Evolutionary conservation across 1,284 basidiomycete genomes (phyloP), one percentile per base, ranked within the genome.

Genomic region (Moesziomyces globuligerus): DNA sequence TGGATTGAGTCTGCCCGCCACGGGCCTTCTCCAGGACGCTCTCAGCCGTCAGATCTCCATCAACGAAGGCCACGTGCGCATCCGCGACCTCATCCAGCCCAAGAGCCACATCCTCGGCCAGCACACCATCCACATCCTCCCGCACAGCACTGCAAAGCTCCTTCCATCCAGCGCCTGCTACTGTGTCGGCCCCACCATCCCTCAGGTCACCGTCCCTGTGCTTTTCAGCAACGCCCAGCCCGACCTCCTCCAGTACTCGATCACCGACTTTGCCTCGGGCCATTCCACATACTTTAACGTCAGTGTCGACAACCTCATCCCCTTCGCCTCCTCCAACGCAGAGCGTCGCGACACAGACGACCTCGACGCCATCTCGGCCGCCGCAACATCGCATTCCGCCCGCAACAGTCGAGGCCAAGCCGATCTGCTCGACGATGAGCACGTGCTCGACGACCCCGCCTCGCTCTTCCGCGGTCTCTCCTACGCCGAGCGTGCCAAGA

Each of bases 211-310:
- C 46, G 83, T 94, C 43, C 92, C 93, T 2, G 84, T 94, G 28
- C 85, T 96, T 25, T 87, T 97, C 81, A 97, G 96, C 86, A 95
- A 96, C 83, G 94, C 94, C 3, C 86, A 86, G n/a, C 89, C 92
- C 1, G 86, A 87, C 13, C 85, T 87, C 55, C 84, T 97, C 34
- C 87, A 86, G 54, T 97, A 94, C 82, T 89, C 88, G 15, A 83
- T 94, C 34, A 88, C 89, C 4, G 89, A 91, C 7, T 87, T 94
- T 37, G 88, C 87, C 6, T 85, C 87, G 21, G 78, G 75, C 21
- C 55, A 75, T 2, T 42, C 55, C 25, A 85, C 86, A 9, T 86
- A 93, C 20, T 87, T 86, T 26, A 92, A 93, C 73, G 87, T 89
- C 15, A 84, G 55, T 39, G 59, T 89, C 50, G 91, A 91, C 13